Percentiles rank a stretch among this genome's conserved stretches.
Evolutionary conservation across 306 rosid genomes (phyloP).

Genomic region (Quercus aquifolioides): DNA sequence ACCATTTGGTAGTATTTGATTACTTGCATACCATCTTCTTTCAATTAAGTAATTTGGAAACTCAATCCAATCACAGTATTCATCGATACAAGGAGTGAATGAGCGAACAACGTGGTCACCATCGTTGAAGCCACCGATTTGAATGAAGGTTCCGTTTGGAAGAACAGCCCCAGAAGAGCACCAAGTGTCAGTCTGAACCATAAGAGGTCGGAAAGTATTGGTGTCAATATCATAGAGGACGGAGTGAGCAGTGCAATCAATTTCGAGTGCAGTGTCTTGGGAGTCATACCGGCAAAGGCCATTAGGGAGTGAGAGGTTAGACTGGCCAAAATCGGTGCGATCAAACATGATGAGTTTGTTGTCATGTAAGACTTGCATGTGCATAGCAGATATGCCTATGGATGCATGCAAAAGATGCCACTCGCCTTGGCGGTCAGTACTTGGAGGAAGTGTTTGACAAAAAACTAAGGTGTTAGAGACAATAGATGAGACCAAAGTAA

Average conservation of each 20-base stretch:
- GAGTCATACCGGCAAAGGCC: slow-evolving; percentile 38
- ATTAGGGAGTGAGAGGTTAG: slow-evolving; percentile 46
- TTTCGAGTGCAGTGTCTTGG: slow-evolving; percentile 26
- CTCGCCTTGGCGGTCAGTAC: slow-evolving; percentile 31
- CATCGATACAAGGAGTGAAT: slow-evolving; percentile 56
- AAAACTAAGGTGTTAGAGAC: not conserved
- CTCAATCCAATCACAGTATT: slow-evolving; percentile 71
- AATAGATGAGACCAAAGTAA: slow-evolving; percentile 9
- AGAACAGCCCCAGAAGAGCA: slow-evolving; percentile 79
- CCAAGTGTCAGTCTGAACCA: slow-evolving; percentile 66
- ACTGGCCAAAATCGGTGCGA: slow-evolving; percentile 72
- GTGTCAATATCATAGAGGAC: slow-evolving; percentile 45
- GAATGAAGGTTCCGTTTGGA: slow-evolving; percentile 65
- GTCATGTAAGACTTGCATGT: slow-evolving; percentile 69
- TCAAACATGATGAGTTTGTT: slow-evolving; percentile 66
- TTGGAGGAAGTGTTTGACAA: slow-evolving; percentile 2
- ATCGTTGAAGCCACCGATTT: slow-evolving; percentile 79
- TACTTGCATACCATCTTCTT: slow-evolving; percentile 83
- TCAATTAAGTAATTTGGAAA: slow-evolving; percentile 35
- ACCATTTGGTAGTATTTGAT: slow-evolving; percentile 73
- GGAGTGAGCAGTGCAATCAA: slow-evolving; percentile 86
- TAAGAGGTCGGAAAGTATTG: slow-evolving; percentile 57
- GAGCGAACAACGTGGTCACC: slow-evolving; percentile 51
- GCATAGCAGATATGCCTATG: slow-evolving; percentile 82
- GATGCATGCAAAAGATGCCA: slow-evolving; percentile 60